Evolutionary conservation across 441 rosid species (phyloP).

Genomic region (Bocquillonia castaneifolia): DNA sequence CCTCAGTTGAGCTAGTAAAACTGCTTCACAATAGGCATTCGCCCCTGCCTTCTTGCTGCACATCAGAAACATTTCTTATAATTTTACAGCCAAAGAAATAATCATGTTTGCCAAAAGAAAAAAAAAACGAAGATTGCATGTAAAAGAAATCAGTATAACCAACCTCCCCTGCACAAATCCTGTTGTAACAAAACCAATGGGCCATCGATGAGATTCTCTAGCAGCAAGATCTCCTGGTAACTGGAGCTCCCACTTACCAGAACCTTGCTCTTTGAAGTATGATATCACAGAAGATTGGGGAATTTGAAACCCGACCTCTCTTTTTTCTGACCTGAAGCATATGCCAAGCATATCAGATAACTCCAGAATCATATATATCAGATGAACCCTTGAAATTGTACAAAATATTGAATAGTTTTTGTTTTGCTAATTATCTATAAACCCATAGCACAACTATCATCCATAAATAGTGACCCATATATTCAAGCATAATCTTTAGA

Average conservation of each 20-base stretch:
- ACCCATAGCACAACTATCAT: not conserved
- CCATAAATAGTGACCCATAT: not conserved
- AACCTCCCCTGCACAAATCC: constrained; percentile 85
- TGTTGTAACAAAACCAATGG: constrained; percentile 79
- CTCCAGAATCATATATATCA: constrained; percentile 11
- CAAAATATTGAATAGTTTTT: not conserved
- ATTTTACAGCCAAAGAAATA: not conserved
- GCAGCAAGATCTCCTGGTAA: constrained; percentile 43
- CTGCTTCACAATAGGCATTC: constrained; percentile 63
- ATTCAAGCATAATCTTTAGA: not conserved
- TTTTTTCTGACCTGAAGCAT: constrained; percentile 43
- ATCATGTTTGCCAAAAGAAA: not conserved
- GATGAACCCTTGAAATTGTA: no score
- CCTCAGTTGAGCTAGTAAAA: constrained; percentile 54
- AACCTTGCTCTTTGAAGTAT: constrained; percentile 53
- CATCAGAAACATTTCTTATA: not conserved
- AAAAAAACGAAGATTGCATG: not conserved
- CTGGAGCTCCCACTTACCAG: constrained; percentile 66
- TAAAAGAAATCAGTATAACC: constrained; percentile 14
- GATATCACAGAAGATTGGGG: constrained; percentile 48
- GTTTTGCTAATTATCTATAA: not conserved
- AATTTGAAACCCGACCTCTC: constrained; percentile 42
- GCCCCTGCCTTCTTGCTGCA: constrained; percentile 72
- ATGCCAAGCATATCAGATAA: not conserved
- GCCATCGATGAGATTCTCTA: constrained; percentile 50